Percentiles rank a stretch among this genome's conserved stretches.
Conservation (phyloP, 257 asterid species). For the Leptodermis oblonga region DNA sequence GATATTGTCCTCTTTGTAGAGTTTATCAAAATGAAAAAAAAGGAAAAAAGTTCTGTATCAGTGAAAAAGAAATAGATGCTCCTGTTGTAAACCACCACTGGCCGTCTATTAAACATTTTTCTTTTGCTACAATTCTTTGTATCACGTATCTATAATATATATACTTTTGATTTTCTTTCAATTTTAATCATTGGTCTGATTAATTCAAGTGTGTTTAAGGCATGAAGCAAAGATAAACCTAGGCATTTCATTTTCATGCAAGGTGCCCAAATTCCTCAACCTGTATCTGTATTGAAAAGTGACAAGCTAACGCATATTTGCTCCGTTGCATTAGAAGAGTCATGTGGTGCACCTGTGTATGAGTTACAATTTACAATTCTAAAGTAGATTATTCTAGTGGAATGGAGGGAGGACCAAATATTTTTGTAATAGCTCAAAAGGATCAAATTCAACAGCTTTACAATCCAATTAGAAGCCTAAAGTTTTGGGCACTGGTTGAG, state of each 20-base stretch:
- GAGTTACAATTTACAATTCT: no score
- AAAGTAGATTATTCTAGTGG: no score
- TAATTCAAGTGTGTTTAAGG: neutral
- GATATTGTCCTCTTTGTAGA: slow-evolving; percentile 7
- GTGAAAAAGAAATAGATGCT: neutral
- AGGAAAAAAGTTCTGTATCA: neutral
- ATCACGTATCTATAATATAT: neutral
- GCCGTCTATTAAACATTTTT: slow-evolving; percentile 5
- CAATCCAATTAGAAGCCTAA: no score
- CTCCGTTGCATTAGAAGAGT: no score
- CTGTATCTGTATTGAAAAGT: neutral
- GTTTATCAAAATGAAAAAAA: neutral
- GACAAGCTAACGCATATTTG: no score
- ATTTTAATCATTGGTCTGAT: neutral
- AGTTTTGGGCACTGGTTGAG: no score
- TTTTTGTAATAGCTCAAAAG: no score
- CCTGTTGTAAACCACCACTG: slow-evolving; percentile 10
- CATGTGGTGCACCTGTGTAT: no score
- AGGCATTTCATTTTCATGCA: neutral
- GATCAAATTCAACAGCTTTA: no score
- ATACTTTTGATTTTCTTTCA: neutral
- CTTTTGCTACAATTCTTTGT: neutral
- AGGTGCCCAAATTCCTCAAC: no score
- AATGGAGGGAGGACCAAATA: no score
- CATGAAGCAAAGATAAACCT: neutral